A percentile compares a stretch with the other conserved stretches of the same genome.
Conservation (phyloP, 2,329 filamentous ascomycete genomes). For the Nemania sp. region DNA sequence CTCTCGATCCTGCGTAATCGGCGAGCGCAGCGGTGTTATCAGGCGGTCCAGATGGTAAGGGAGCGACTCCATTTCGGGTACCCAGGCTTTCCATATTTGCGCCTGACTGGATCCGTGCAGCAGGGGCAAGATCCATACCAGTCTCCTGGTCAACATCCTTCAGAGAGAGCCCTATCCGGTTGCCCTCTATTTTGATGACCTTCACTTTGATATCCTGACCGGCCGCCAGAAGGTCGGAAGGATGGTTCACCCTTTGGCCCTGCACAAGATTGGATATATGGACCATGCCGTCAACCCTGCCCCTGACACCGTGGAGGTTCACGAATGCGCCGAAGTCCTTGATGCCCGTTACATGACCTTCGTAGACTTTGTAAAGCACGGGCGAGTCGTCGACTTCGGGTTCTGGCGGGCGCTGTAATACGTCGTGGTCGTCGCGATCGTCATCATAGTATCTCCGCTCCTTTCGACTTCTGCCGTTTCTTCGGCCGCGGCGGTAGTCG, state of each 20-base stretch:
- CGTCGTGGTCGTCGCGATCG: slow-evolving; percentile 56
- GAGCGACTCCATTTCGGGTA: slow-evolving; percentile 55
- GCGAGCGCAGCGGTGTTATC: slow-evolving; percentile 65
- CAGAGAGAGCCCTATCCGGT: slow-evolving; percentile 87
- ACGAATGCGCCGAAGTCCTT: slow-evolving; percentile 98
- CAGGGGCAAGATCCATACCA: slow-evolving; percentile 79
- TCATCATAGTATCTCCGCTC: slow-evolving; percentile 47
- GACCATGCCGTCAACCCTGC: slow-evolving; percentile 89
- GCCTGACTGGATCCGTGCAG: slow-evolving; percentile 78
- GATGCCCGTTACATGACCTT: slow-evolving; percentile 85
- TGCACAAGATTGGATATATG: slow-evolving; percentile 89
- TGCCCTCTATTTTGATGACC: slow-evolving; percentile 81
- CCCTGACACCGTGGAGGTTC: slow-evolving; percentile 82
- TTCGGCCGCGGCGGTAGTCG: slow-evolving; percentile 43
- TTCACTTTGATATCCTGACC: slow-evolving; percentile 92
- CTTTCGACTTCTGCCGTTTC: slow-evolving; percentile 50
- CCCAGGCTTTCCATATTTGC: slow-evolving; percentile 87
- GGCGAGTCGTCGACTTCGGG: slow-evolving; percentile 81
- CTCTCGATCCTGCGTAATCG: slow-evolving; percentile 56
- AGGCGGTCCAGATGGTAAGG: slow-evolving; percentile 41
- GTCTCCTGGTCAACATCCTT: slow-evolving; percentile 93
- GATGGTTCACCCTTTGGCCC: slow-evolving; percentile 85
- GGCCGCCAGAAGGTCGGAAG: slow-evolving; percentile 79
- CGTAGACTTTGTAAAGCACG: slow-evolving; percentile 83
- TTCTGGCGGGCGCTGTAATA: slow-evolving; percentile 67